Evolutionary conservation across 2,329 filamentous ascomycete species (phyloP), one percentile per base, ranked within the genome.

Genomic region (Pseudovirgaria hyperparasitica): DNA sequence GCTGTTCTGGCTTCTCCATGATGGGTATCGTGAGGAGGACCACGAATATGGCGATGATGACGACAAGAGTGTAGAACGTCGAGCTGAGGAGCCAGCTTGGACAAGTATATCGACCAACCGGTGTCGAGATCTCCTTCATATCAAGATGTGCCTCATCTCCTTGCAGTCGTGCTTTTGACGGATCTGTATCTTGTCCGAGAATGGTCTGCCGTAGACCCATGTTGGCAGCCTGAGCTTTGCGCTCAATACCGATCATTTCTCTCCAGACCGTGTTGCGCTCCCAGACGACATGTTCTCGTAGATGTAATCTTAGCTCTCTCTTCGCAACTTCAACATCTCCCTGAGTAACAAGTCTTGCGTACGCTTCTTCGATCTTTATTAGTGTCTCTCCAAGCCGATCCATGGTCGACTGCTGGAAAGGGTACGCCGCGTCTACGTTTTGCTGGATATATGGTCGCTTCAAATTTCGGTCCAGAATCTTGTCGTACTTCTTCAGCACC

Each of bases 191-290:
- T 15, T 72, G 69, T 4, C 86, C 86, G 2, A 96, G 70, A 29
- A 96, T 65, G 1, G 82, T 82, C 37, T 80, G 74, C 13, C 72
- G 60, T 26, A 81, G 62, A 22, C 90, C 90, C 38, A 98, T 68
- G 41, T 87, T 90, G 6, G 87, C 87, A 6, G 90, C 92, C 56
- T 96, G 87, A 1, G 84, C 84, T 48, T 92, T 86, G 13, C 90
- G 71, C 60, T 98, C 92, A 41, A 98, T 87, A 28, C 87, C 90
- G 50, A 98, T 98, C 72, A 98, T 90, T 44, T 98, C 90, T 57
- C 92, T 69, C 90, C 90, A 98, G 11, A 98, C 90, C 0, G 90
- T 98, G 49, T 98, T 98, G 31, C 90, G 72, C 54, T 98, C 92
- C 92, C 90, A 98, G 1, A 96, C 87, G 12, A 98, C 86, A 52